A percentile compares a stretch with the other conserved stretches of the same genome.
phyloP scores from a whole-genome alignment of 2,329 filamentous ascomycete species.

The Ceratocystis huliohia region DNA sequence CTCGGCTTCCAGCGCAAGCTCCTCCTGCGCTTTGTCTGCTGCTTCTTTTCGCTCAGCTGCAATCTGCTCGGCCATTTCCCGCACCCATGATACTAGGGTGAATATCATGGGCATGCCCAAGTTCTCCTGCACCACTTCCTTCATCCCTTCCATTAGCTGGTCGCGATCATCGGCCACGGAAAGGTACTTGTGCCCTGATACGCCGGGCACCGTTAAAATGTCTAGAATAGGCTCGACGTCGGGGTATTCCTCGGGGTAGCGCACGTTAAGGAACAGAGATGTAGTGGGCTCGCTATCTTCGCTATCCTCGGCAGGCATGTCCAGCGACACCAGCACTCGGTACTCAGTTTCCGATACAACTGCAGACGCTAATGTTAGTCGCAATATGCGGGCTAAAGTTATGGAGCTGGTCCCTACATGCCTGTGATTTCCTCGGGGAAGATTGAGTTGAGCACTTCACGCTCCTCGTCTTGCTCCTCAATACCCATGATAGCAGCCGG shows the following conservation, averaged over 20 bases:
- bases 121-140: conserved; percentile 75
- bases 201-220: conserved; percentile 59
- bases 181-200: conserved; percentile 56
- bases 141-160: conserved; percentile 55
- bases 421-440: conserved; percentile 96
- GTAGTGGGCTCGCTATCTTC: conserved; percentile 49
- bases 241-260: conserved; percentile 82
- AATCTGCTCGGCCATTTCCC: conserved; percentile 80
- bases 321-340: conserved; percentile 73
- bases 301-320: conserved; percentile 55
- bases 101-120: conserved; percentile 98
- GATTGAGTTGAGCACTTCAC: conserved; percentile 94
- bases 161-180: conserved; percentile 70
- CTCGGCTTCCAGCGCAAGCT: conserved; percentile 49
- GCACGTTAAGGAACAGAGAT: conserved; percentile 63
- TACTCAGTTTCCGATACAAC: conserved; percentile 86
- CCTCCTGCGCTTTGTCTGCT: conserved; percentile 45
- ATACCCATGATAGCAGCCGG: conserved; percentile 39
- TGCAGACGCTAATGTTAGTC: conserved; percentile 28
- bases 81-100: conserved; percentile 72
- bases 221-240: conserved; percentile 76
- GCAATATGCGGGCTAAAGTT: neutral
- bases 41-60: conserved; percentile 60
- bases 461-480: conserved; percentile 91
- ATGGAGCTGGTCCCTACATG: conserved; percentile 28